phyloP scores from a whole-genome alignment of 495 filamentous ascomycete species.

The Bacidia rubella region DNA sequence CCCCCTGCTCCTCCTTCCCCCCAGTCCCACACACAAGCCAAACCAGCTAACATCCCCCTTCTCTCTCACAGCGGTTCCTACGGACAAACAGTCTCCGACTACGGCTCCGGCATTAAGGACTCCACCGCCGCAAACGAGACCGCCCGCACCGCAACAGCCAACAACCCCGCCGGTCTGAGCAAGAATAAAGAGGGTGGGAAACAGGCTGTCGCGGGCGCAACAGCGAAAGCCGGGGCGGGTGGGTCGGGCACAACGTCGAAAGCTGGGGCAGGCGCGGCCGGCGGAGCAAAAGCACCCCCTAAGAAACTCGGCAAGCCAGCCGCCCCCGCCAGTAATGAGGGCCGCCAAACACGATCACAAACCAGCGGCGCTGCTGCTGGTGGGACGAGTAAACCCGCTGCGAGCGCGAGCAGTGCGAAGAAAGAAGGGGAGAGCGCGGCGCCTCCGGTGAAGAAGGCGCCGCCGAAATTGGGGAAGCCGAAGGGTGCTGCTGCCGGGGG shows the following conservation, averaged over 20 bases:
- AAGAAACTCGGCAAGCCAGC: background rate
- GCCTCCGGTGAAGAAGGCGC: background rate
- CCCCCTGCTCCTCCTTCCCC: background rate
- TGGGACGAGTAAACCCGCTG: background rate
- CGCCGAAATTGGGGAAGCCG: background rate
- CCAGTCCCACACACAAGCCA: background rate
- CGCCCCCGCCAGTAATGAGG: background rate
- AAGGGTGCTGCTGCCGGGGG: background rate
- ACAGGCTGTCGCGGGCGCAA: constrained; percentile 3
- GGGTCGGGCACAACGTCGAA: too few species aligned
- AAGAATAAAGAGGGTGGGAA: constrained; percentile 8
- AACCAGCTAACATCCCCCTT: background rate
- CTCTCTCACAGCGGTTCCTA: background rate
- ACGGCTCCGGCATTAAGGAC: constrained; percentile 11
- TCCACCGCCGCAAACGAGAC: background rate
- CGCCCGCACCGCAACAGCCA: background rate
- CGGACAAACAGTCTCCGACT: constrained; percentile 5
- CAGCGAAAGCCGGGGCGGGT: background rate
- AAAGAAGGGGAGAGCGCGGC: background rate
- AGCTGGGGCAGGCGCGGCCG: background rate
- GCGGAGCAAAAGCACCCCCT: background rate
- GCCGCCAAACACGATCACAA: background rate
- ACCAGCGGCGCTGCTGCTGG: background rate
- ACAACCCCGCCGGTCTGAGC: constrained; percentile 5
- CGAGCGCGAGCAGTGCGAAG: too few species aligned